phyloP scores from a whole-genome alignment of 305 asterid species.

The Solanum hybrid region DNA sequence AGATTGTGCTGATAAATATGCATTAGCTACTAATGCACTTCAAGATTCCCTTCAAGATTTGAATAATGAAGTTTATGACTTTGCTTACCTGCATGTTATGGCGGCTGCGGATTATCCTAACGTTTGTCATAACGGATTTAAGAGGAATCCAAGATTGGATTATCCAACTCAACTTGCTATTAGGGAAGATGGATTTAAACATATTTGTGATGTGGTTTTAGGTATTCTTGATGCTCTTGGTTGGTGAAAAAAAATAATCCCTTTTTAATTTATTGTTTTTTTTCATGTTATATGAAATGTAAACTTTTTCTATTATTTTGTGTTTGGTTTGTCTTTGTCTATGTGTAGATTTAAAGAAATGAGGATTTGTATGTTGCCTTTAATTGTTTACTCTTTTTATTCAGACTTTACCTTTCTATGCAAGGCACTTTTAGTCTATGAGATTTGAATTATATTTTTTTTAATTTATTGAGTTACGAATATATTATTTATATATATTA shows the following conservation, averaged over 20 bases:
- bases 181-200: slow-evolving; percentile 63
- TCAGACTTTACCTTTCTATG: not conserved
- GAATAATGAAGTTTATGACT: slow-evolving; percentile 48
- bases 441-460: not conserved
- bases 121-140: slow-evolving; percentile 50
- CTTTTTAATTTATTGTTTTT: not conserved
- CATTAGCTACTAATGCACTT: slow-evolving; percentile 50
- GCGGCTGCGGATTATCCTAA: slow-evolving; percentile 90
- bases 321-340: not conserved
- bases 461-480: not conserved
- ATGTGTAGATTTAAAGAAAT: not conserved
- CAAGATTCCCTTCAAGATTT: slow-evolving; percentile 40
- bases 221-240: slow-evolving; percentile 56
- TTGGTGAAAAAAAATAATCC: not conserved
- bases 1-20: slow-evolving; percentile 63
- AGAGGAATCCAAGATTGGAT: slow-evolving; percentile 27
- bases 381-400: not conserved
- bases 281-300: not conserved
- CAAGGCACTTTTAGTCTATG: not conserved
- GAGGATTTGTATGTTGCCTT: not conserved
- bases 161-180: slow-evolving; percentile 57
- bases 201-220: slow-evolving; percentile 61
- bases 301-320: not conserved
- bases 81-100: slow-evolving; percentile 75
- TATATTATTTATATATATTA: too few species aligned